These are phyloP conservation scores for Apophysomyces sp. DNA, from an alignment of 371 early-diverging fungal genomes.

Conservation along the genomic window DNA sequence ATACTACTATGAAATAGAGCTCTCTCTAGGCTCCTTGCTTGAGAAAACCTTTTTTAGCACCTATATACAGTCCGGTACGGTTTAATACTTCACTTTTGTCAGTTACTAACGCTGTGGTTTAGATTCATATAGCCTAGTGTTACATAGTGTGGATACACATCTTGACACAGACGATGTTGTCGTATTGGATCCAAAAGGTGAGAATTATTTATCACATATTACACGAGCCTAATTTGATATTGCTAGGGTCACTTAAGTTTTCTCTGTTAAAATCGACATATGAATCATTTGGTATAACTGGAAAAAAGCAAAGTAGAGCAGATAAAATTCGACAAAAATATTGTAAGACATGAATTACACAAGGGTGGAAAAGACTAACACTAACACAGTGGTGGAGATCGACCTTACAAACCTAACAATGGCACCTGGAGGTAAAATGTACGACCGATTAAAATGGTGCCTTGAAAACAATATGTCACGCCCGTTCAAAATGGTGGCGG, in stretches of 20 bases:
- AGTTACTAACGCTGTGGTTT: not conserved
- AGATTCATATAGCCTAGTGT: conserved; percentile 21
- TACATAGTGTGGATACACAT: conserved; percentile 43
- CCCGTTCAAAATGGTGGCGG: conserved; percentile 42
- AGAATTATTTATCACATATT: not conserved
- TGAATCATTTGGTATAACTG: conserved; percentile 57
- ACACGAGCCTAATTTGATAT: not conserved
- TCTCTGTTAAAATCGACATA: conserved; percentile 57
- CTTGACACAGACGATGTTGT: conserved; percentile 58
- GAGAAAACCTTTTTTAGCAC: conserved; percentile 26
- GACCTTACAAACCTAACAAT: conserved; percentile 38
- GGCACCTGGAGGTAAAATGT: conserved; percentile 47
- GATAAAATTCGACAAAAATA: conserved; percentile 48
- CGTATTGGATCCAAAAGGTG: conserved; percentile 48
- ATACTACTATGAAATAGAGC: conserved; percentile 33
- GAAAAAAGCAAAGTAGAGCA: conserved; percentile 26
- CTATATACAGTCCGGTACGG: conserved; percentile 31
- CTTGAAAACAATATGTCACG: conserved; percentile 49
- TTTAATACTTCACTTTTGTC: not conserved
- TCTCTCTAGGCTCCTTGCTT: conserved; percentile 30
- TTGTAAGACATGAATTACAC: conserved; percentile 25
- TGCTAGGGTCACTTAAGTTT: conserved; percentile 40
- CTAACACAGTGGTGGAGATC: conserved; percentile 40
- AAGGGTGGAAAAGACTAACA: not conserved
- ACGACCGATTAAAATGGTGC: conserved; percentile 56